Evolutionary conservation across 169 alveolate genomes (phyloP).

Genomic region (Cryptosporidium sp.): DNA sequence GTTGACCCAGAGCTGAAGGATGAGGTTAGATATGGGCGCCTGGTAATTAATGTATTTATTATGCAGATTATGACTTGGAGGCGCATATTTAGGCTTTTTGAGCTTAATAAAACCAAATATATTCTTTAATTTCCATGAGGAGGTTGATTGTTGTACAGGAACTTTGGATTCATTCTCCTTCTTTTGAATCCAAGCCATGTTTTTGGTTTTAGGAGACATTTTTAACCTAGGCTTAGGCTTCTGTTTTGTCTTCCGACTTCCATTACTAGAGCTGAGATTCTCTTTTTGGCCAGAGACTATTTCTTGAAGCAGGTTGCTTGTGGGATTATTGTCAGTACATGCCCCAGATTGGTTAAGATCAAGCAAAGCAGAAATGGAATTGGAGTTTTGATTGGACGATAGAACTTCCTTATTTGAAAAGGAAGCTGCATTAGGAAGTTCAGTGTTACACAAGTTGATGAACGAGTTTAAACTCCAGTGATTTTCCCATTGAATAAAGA

Average conservation of each 20-base stretch:
- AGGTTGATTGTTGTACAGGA: not conserved
- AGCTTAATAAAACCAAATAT: not conserved
- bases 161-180: not conserved
- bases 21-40: slow-evolving; percentile 62
- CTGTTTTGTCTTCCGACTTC: not conserved
- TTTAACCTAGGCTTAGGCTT: no score
- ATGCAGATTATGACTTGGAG: slow-evolving; percentile 11
- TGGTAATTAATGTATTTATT: slow-evolving; percentile 42
- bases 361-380: not conserved
- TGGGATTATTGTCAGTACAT: not conserved
- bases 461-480: slow-evolving; percentile 63
- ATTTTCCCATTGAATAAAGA: slow-evolving; percentile 65
- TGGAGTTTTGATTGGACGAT: slow-evolving; percentile 10
- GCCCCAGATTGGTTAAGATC: not conserved
- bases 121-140: no score
- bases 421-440: slow-evolving; percentile 8
- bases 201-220: not conserved
- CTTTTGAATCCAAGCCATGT: not conserved
- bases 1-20: slow-evolving; percentile 44
- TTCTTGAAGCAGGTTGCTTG: not conserved
- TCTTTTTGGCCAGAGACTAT: not conserved
- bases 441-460: slow-evolving; percentile 31
- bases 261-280: not conserved
- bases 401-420: not conserved
- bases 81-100: not conserved